Conservation (phyloP, 1,284 basidiomycete species). For the Puccinia hordei region DNA sequence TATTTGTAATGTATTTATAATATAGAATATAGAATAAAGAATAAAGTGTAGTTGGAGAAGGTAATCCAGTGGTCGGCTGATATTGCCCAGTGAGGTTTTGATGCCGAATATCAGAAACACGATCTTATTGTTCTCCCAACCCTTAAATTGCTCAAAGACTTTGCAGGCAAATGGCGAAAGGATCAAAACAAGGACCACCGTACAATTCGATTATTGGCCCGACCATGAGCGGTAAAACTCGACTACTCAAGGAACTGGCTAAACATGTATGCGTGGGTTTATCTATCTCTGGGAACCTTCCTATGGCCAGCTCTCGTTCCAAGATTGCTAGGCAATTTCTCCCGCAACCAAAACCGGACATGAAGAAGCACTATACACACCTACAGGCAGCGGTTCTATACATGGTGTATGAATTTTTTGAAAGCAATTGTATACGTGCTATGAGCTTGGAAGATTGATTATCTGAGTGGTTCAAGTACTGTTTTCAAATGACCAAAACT, state of each 20-base stretch:
- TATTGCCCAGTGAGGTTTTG: background rate
- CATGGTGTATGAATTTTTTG: background rate
- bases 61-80: background rate
- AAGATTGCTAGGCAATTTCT: background rate
- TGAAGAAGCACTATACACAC: background rate
- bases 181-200: background rate
- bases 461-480: background rate
- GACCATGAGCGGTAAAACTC: constrained; percentile 16
- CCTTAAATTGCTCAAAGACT: background rate
- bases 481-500: constrained; percentile 13
- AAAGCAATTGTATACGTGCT: background rate
- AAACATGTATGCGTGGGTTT: background rate
- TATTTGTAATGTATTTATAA: too few relatives aligned
- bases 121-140: constrained; percentile 3
- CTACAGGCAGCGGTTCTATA: constrained; percentile 1
- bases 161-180: background rate
- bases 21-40: too few relatives aligned
- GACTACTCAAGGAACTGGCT: constrained; percentile 4
- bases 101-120: background rate
- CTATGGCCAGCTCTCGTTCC: constrained; percentile 14
- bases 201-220: constrained; percentile 21
- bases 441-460: background rate
- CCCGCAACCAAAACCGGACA: background rate
- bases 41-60: too few relatives aligned
- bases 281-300: constrained; percentile 2